phyloP scores from a whole-genome alignment of 2,329 filamentous ascomycete genomes.

The Fusarium heterosporum region DNA sequence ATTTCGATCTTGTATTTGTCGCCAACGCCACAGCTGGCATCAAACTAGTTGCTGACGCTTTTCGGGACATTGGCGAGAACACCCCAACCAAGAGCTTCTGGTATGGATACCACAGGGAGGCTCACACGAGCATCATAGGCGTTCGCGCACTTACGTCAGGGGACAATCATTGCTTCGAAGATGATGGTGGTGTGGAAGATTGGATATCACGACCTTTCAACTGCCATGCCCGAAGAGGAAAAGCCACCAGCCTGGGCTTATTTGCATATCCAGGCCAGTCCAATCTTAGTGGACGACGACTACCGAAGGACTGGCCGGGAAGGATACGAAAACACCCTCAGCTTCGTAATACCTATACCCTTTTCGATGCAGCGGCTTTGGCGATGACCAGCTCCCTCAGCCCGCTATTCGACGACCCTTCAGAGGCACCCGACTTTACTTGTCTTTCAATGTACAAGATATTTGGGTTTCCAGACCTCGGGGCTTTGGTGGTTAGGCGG shows the following conservation, averaged over 20 bases:
- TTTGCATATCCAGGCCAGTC: conserved; percentile 78
- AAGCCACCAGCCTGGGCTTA: conserved; percentile 50
- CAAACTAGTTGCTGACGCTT: conserved; percentile 69
- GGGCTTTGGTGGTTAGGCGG: conserved; percentile 68
- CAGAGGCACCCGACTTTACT: conserved; percentile 69
- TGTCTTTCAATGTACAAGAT: conserved; percentile 74
- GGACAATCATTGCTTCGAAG: conserved; percentile 69
- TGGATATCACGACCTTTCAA: conserved; percentile 53
- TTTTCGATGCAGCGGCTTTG: conserved; percentile 72
- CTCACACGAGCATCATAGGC: conserved; percentile 75
- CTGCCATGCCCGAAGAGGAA: conserved; percentile 32
- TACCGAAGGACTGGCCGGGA: conserved; percentile 68
- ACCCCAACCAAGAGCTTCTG: conserved; percentile 61
- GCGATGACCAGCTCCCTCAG: conserved; percentile 71
- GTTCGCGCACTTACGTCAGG: conserved; percentile 71
- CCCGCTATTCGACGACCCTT: conserved; percentile 60
- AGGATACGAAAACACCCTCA: conserved; percentile 48
- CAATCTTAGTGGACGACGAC: conserved; percentile 74
- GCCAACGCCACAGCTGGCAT: conserved; percentile 72
- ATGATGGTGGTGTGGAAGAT: conserved; percentile 63
- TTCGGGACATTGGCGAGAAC: conserved; percentile 64
- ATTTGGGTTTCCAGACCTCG: conserved; percentile 74
- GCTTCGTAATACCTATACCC: conserved; percentile 57
- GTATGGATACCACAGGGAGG: conserved; percentile 71
- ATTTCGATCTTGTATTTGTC: conserved; percentile 72